These are phyloP conservation scores for Posidonia australis DNA, from an alignment of 106 monocot genomes.

Conservation along the genomic window DNA sequence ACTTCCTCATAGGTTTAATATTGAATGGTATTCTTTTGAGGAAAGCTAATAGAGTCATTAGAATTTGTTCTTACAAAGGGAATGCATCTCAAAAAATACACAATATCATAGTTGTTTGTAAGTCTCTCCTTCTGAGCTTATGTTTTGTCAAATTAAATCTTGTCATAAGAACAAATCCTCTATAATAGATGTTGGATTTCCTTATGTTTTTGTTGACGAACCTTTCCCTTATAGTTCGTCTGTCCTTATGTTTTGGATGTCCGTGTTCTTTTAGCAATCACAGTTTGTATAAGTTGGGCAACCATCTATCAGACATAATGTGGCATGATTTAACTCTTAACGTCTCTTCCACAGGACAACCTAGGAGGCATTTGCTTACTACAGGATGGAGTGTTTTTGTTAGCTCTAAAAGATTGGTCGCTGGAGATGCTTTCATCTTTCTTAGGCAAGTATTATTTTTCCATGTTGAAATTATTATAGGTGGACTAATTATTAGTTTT, in stretches of 20 bases:
- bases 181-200: no score
- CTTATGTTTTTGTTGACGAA: no score
- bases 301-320: not conserved
- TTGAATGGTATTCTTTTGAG: not conserved
- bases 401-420: conserved; percentile 70
- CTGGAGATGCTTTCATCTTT: conserved; percentile 90
- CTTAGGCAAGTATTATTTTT: conserved; percentile 29
- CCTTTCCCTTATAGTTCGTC: no score
- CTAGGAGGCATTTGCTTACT: conserved; percentile 63
- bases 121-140: no score
- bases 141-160: no score
- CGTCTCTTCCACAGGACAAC: conserved; percentile 51
- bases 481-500: not conserved
- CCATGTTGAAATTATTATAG: not conserved
- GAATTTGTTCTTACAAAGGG: not conserved
- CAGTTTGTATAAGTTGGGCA: not conserved
- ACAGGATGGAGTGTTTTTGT: conserved; percentile 96
- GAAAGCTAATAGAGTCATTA: not conserved
- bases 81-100: not conserved
- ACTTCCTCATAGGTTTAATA: not conserved
- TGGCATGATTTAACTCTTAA: not conserved
- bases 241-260: no score
- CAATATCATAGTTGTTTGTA: no score
- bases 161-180: no score
- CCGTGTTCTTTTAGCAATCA: no score